phyloP scores from a whole-genome alignment of 2,329 filamentous ascomycete species.

The Fusarium bactridioides region DNA sequence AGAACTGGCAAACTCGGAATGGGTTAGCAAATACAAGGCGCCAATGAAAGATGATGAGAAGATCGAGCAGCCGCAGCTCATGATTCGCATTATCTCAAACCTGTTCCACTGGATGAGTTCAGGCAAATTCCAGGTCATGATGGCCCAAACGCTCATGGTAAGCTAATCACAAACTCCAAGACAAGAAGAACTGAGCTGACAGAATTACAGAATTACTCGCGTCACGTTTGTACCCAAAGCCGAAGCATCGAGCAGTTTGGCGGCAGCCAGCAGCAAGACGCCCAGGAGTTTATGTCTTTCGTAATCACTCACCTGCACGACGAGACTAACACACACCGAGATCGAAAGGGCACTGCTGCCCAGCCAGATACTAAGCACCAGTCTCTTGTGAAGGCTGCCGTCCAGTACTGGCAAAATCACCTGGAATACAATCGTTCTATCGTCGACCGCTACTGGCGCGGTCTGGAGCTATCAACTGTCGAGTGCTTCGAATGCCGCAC shows the following conservation, averaged over 20 bases:
- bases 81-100: slow-evolving; percentile 67
- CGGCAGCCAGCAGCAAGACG: slow-evolving; percentile 83
- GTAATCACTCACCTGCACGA: slow-evolving; percentile 83
- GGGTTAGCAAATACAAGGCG: slow-evolving; percentile 72
- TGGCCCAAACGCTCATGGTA: slow-evolving; percentile 66
- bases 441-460: slow-evolving; percentile 81
- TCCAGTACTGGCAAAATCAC: slow-evolving; percentile 78
- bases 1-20: slow-evolving; percentile 65
- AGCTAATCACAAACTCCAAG: slow-evolving; percentile 33
- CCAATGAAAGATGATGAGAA: slow-evolving; percentile 68
- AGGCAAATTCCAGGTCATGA: slow-evolving; percentile 59
- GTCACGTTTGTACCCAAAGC: slow-evolving; percentile 47
- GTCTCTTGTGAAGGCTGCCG: slow-evolving; percentile 63
- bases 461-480: slow-evolving; percentile 75
- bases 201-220: slow-evolving; percentile 61
- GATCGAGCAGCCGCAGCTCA: slow-evolving; percentile 62
- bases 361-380: slow-evolving; percentile 47
- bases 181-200: slow-evolving; percentile 34
- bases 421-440: slow-evolving; percentile 75
- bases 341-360: slow-evolving; percentile 47
- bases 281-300: slow-evolving; percentile 88
- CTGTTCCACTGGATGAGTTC: slow-evolving; percentile 65
- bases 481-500: slow-evolving; percentile 69
- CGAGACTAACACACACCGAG: slow-evolving; percentile 75
- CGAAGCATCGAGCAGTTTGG: slow-evolving; percentile 63